Evolutionary conservation across 345 rosid genomes (phyloP).

Genomic region (Brassica napus): Da-Ae NC_063448.1:55061501-55062000

Average conservation of each 20-base stretch:
- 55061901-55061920: slow-evolving; percentile 51
- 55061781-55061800: slow-evolving; percentile 48
- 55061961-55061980: slow-evolving; percentile 58
- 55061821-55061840: slow-evolving; percentile 79
- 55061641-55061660: slow-evolving; percentile 86
- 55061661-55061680: slow-evolving; percentile 66
- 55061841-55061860: slow-evolving; percentile 64
- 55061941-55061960: slow-evolving; percentile 55
- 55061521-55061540: slow-evolving; percentile 48
- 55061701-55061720: slow-evolving; percentile 85
- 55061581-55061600: slow-evolving; percentile 66
- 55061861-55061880: slow-evolving; percentile 67
- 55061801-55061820: slow-evolving; percentile 57
- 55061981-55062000: slow-evolving; percentile 54
- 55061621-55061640: slow-evolving; percentile 71
- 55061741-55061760: slow-evolving; percentile 43
- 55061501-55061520: slow-evolving; percentile 64
- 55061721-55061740: slow-evolving; percentile 50
- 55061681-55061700: slow-evolving; percentile 85
- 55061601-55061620: slow-evolving; percentile 75
- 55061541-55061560: slow-evolving; percentile 71
- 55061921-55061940: slow-evolving; percentile 26
- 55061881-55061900: slow-evolving; percentile 46
- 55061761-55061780: slow-evolving; percentile 76
- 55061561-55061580: slow-evolving; percentile 69